phyloP scores from a whole-genome alignment of 2,329 filamentous ascomycete species.

The Ophiosphaerella korrae region DNA sequence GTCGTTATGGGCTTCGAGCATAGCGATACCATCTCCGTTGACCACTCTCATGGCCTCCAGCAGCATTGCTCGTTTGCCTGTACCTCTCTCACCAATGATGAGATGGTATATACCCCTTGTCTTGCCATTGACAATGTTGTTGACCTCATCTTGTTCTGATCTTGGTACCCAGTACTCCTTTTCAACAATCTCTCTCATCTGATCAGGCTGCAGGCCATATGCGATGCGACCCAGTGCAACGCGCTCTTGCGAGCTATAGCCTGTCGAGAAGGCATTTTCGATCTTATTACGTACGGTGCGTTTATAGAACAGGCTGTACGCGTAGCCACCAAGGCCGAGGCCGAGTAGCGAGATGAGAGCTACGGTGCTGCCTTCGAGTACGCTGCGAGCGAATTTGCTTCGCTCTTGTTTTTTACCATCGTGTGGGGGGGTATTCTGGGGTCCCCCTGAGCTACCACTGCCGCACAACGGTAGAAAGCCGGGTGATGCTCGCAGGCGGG shows the following conservation, averaged over 20 bases:
- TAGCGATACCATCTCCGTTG: slow-evolving; percentile 83
- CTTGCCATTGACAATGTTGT: slow-evolving; percentile 77
- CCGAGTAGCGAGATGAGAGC: slow-evolving; percentile 42
- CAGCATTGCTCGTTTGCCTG: slow-evolving; percentile 93
- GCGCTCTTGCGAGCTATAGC: slow-evolving; percentile 43
- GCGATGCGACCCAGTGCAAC: slow-evolving; percentile 38
- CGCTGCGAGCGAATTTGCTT: slow-evolving; percentile 37
- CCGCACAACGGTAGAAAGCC: slow-evolving; percentile 9
- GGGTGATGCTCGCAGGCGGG: slow-evolving; percentile 17
- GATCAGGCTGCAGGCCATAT: slow-evolving; percentile 32
- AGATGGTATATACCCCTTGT: slow-evolving; percentile 84
- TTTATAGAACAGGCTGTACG: slow-evolving; percentile 43
- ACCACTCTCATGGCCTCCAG: slow-evolving; percentile 92
- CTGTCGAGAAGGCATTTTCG: slow-evolving; percentile 39
- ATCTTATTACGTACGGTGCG: slow-evolving; percentile 37
- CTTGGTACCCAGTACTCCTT: slow-evolving; percentile 78
- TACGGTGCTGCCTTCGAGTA: slow-evolving; percentile 43
- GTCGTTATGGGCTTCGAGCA: slow-evolving; percentile 95
- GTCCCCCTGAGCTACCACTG: background rate
- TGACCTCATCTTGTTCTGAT: slow-evolving; percentile 77
- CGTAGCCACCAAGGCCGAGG: slow-evolving; percentile 41
- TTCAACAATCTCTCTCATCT: slow-evolving; percentile 39
- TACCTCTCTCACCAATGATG: slow-evolving; percentile 91
- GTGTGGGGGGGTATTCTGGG: background rate
- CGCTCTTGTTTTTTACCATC: slow-evolving; percentile 22